These are phyloP conservation scores for Avena insularis DNA, from an alignment of 176 grass and related monocot genomes.

Conservation along the genomic window DNA sequence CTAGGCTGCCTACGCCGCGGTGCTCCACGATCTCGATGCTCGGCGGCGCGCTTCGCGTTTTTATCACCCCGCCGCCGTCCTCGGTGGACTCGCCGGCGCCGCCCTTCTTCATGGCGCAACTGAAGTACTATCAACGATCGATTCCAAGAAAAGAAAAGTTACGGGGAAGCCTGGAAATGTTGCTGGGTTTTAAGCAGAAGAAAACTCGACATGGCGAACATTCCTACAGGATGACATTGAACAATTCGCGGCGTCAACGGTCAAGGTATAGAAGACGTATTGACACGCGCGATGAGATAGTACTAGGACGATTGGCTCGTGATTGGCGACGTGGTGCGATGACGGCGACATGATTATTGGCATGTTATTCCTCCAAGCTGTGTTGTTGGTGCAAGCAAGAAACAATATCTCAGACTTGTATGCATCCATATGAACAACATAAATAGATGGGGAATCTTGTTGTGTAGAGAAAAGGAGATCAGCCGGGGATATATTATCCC, in stretches of 20 bases:
- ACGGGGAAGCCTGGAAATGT: neutral
- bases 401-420: slow-evolving; percentile 1
- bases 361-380: neutral
- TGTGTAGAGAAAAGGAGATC: neutral
- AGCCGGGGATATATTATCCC: neutral
- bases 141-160: too few relatives aligned
- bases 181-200: neutral
- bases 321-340: slow-evolving; percentile 3
- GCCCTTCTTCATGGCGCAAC: neutral
- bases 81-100: neutral
- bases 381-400: neutral
- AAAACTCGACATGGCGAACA: neutral
- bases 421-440: neutral
- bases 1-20: neutral
- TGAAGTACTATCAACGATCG: neutral
- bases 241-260: neutral
- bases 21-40: neutral
- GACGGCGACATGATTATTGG: slow-evolving; percentile 18
- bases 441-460: neutral
- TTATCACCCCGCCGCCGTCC: neutral
- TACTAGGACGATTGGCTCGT: neutral
- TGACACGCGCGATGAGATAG: neutral
- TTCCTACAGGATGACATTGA: neutral
- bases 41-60: neutral
- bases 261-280: neutral